phyloP scores from a whole-genome alignment of 139 green algal genomes.

The Chlorella sp. region DNA sequence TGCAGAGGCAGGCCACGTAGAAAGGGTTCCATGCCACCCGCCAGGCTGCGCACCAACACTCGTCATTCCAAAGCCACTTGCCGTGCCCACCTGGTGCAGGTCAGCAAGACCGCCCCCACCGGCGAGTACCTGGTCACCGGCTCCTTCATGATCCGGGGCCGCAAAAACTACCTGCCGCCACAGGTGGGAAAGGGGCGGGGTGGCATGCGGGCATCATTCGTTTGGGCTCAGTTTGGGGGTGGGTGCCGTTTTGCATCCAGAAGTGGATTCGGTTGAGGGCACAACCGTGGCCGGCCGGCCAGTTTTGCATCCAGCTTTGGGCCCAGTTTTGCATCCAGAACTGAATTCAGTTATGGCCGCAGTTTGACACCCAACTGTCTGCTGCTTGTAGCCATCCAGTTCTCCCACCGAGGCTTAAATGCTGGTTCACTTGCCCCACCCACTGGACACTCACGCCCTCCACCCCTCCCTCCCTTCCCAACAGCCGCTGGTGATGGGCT shows the following conservation, averaged over 20 bases:
- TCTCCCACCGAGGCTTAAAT: no score
- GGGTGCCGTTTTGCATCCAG: no score
- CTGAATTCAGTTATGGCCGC: no score
- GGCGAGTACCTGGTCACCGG: conserved; percentile 93
- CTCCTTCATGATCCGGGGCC: conserved; percentile 93
- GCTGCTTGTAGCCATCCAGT: no score
- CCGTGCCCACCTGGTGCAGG: conserved; percentile 50
- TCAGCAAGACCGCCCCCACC: conserved; percentile 93
- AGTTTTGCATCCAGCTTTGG: no score
- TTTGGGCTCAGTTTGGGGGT: no score
- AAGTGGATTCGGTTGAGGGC: no score
- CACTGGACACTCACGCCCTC: not conserved
- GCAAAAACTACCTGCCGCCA: conserved; percentile 97
- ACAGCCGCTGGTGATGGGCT: conserved; percentile 89
- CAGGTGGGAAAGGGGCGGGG: conserved; percentile 23
- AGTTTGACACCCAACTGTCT: no score
- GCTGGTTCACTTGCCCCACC: no score
- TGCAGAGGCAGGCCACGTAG: no score
- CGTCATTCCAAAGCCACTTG: not conserved
- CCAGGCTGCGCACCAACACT: not conserved
- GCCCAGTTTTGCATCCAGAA: no score
- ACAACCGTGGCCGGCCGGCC: no score
- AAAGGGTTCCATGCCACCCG: not conserved
- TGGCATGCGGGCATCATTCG: not conserved
- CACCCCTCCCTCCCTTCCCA: not conserved